Evolutionary conservation across 768 basidiomycete species (phyloP), one percentile per base, ranked within the genome.

Genomic region (Chalciporus piperatus): DNA sequence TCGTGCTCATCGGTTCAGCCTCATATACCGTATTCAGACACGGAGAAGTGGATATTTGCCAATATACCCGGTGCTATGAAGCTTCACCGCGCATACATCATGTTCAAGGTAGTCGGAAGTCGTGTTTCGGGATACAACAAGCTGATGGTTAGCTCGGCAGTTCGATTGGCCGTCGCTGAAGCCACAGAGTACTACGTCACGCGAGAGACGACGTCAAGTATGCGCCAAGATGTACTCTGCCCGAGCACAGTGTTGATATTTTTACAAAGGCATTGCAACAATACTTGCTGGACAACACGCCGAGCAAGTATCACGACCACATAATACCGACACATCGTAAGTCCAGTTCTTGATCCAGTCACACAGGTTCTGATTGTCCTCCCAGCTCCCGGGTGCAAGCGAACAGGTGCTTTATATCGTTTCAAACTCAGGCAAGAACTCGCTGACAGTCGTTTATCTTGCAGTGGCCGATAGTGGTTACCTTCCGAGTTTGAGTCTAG

Each of bases 371-470:
- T 51, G 12, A 22, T 42, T 4, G 6, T 23, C 16, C 10, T 39
- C 6, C 27, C 30, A 82, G 83, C 78, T 32, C 76, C 79, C 27
- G 84, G 84, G 19, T 85, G 83, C 62, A 85, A 84, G 64, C 75
- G 85, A 35, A 75, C 48, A 17, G 61, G 63, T 64, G 41, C 6
- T 45, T n/a, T 3, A 33, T 9, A 30, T 20, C n/a, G 10, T 20
- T 43, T 8, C 35, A 44, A 45, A 16, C 6, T 23, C 14, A 20
- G 20, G 30, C n/a, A 17, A 22, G 22, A 22, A 14, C 5, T 2
- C 27, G 13, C 22, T 53, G 4, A 55, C 14, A 12, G 19, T 17
- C n/a, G 2, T 32, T 39, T 22, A 4, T 46, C 19, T 6, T 41
- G 33, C 44, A 66, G 64, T 65, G 44, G 65, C 66, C 13, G 56